Evolutionary conservation across 2,329 filamentous ascomycete genomes (phyloP), one percentile per base, ranked within the genome.

Genomic region (Atkinsonella texensis): DNA sequence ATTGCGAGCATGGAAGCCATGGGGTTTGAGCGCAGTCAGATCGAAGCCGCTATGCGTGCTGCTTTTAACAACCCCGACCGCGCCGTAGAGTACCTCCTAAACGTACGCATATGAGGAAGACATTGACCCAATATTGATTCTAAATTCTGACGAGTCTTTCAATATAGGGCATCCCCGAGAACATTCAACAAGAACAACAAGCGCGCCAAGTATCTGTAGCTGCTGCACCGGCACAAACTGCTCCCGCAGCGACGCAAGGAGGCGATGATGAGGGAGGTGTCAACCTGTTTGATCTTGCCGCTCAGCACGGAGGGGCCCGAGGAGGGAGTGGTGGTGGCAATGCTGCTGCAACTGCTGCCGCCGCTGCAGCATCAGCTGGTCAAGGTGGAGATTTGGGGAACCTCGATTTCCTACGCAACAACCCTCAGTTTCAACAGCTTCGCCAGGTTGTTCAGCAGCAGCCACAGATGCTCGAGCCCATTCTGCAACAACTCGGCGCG

Each of bases 401-500:
- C 63, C 80, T 98, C 53, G 91, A 97, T 58, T 97, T 95, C 68
- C 75, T 98, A 52, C 85, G 93, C 63, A 88, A 90, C 69, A 97
- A 97, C 68, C 85, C 90, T 23, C 91, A 97, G 69, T 98, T 98
- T 73, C 93, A 97, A 72, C 93, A 98, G 71, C 80, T 98, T 54
- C 86, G 93, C 56, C 90, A 96, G 71, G 85, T 98, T 20, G 91
- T 98, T 44, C 93, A 98, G 71, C 90, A 96, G 68, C 88, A 97
- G 67, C 93, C 93, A 17, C 87, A 93, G 67, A 98, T 98, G 93
- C 84, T 98, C 20, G 93, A 98, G 74, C 91, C 93, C 7, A 97
- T 98, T 59, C 76, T 98, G 52, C 91, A 97, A 70, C 90, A 96
- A 70, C 88, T 98, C 39, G 90, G 89, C 38, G 86, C 89, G 20